Conservation (phyloP, 164 flowering plant genomes). For the Tetrastigma voinierianum region DNA sequence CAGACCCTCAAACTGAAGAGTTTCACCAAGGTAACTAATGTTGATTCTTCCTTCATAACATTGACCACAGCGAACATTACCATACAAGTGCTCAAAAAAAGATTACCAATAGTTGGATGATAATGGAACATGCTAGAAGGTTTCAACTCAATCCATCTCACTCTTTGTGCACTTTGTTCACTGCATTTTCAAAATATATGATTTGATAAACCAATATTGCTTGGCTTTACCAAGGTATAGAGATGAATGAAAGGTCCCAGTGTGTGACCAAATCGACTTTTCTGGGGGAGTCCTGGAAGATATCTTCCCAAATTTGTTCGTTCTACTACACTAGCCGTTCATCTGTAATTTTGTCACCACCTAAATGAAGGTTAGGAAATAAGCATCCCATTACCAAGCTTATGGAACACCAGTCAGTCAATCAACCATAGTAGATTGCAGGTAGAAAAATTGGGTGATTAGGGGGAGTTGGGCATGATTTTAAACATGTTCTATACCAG, state of each 20-base stretch:
- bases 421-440: not conserved
- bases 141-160: too few relatives aligned
- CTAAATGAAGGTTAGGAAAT: slow-evolving; percentile 32
- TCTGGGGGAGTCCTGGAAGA: slow-evolving; percentile 82
- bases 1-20: slow-evolving; percentile 99
- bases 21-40: slow-evolving; percentile 79
- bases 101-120: not conserved
- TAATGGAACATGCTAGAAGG: too few relatives aligned
- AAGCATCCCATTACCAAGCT: not conserved
- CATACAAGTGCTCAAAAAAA: slow-evolving; percentile 19
- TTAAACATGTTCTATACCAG: too few relatives aligned
- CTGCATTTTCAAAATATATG: too few relatives aligned
- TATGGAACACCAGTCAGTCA: not conserved
- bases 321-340: slow-evolving; percentile 83
- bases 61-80: slow-evolving; percentile 95
- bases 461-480: too few relatives aligned
- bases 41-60: slow-evolving; percentile 79
- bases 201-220: too few relatives aligned
- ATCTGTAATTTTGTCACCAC: slow-evolving; percentile 90
- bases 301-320: slow-evolving; percentile 93
- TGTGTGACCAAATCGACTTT: slow-evolving; percentile 93
- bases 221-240: slow-evolving; percentile 89
- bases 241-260: slow-evolving; percentile 97
- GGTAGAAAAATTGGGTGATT: not conserved
- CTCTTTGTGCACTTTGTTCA: too few relatives aligned